These are phyloP conservation scores for Rhizopus microsporus DNA, from an alignment of 371 early-diverging fungal species.

Conservation along the genomic window DNA sequence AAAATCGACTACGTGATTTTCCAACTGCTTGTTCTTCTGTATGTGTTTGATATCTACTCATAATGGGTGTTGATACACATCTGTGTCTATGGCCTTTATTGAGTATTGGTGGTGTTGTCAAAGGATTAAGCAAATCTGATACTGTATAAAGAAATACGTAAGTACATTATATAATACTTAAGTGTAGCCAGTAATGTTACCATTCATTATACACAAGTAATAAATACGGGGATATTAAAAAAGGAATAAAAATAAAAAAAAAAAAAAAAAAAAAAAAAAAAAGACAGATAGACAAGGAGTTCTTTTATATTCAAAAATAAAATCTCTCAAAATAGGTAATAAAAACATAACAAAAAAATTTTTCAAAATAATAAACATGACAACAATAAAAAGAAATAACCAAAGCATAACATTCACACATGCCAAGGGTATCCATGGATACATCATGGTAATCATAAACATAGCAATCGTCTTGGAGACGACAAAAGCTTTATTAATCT, in stretches of 20 bases:
- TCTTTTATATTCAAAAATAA: conserved; percentile 1
- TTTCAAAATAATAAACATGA: neutral
- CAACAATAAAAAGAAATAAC: neutral
- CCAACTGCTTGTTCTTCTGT: conserved; percentile 17
- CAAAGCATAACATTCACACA: neutral
- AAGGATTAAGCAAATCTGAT: conserved; percentile 25
- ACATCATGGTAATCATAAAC: neutral
- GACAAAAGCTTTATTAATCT: neutral
- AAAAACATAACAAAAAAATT: conserved; percentile 4
- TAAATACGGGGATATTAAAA: neutral
- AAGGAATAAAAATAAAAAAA: neutral
- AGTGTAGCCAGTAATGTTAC: conserved; percentile 1
- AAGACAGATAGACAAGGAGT: neutral
- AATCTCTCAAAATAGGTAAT: neutral
- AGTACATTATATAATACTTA: neutral
- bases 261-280: neutral
- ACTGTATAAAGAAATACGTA: conserved; percentile 10
- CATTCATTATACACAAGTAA: neutral
- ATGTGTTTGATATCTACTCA: conserved; percentile 1
- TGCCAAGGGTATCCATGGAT: neutral
- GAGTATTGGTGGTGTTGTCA: conserved; percentile 1
- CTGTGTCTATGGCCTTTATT: conserved; percentile 10
- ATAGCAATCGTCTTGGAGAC: neutral
- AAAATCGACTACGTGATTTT: conserved; percentile 50
- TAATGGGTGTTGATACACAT: conserved; percentile 21